Evolutionary conservation across 2,329 filamentous ascomycete genomes (phyloP), one percentile per base, ranked within the genome.

Genomic region (Raffaelea deltoideospora): DNA sequence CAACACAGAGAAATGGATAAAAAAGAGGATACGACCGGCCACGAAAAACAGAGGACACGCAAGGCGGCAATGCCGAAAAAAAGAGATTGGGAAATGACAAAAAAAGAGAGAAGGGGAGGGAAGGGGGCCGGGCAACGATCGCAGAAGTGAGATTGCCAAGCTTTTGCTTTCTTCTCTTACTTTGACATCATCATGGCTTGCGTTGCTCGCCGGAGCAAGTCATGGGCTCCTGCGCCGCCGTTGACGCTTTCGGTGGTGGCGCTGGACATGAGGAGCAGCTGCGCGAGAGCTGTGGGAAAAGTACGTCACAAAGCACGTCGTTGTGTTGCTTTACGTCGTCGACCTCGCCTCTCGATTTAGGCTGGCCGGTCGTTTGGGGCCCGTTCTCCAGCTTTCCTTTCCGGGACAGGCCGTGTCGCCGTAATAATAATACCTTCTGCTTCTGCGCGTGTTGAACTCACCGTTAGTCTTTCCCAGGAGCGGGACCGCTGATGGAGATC

Each of bases 181-280:
- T 60, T 74, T 57, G 69, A 73, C 61, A 67, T 66, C 61, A 67
- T 66, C 64, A 75, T 68, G 47, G 65, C 66, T 49, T 74, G 69
- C n/a, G 71, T 76, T 43, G 71, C 71, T 52, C 69, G 62, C 50
- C 67, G 61, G 44, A 76, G 53, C 46, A 76, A 58, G 54, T 76
- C 71, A 47, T 66, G 71, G 45, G 35, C 39, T 32, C 38, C 31
- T 9, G 37, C 24, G 13, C 65, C 61, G 48, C 56, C 58, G 39
- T 54, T 50, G 53, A 35, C 40, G 38, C 46, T 44, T 30, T 44
- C 46, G 22, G 46, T 64, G 41, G 61, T 64, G 41, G 61, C 57
- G 56, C 62, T 62, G 49, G 67, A 60, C 69, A 73, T 72, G 49
- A 32, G 29, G 14, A 28, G 14, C 10, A 10, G 27, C 10, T 26